Percentiles rank a stretch among this genome's conserved stretches.
Evolutionary conservation across 1,284 basidiomycete genomes (phyloP).

Genomic region (Mycena sp.): DNA sequence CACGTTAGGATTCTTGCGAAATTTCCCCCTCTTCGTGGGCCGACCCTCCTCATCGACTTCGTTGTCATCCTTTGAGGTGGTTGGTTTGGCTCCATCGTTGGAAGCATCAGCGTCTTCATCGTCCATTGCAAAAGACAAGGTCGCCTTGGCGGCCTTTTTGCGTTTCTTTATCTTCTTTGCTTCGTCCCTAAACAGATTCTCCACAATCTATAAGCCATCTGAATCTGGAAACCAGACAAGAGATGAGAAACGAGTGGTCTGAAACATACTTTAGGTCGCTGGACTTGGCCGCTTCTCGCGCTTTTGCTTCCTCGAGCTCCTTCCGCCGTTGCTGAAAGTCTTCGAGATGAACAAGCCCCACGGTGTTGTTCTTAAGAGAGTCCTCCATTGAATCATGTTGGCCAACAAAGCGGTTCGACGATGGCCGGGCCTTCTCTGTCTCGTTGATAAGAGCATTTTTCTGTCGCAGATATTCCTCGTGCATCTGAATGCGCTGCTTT

Average conservation of each 20-base stretch:
- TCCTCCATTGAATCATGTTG: constrained; percentile 98
- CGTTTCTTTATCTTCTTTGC: constrained; percentile 91
- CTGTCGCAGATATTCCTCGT: constrained; percentile 91
- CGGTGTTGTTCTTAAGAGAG: constrained; percentile 89
- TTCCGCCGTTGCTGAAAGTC: constrained; percentile 93
- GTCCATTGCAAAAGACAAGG: constrained; percentile 90
- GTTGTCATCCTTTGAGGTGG: constrained; percentile 48
- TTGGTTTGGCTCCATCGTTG: constrained; percentile 37
- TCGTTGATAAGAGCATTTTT: constrained; percentile 85
- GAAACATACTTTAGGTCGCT: constrained; percentile 85
- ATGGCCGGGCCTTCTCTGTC: constrained; percentile 86
- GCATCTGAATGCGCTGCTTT: constrained; percentile 84
- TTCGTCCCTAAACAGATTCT: constrained; percentile 86
- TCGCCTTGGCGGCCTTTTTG: constrained; percentile 85
- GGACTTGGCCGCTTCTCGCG: constrained; percentile 86
- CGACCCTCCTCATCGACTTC: constrained; percentile 50
- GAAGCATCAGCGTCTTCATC: constrained; percentile 63
- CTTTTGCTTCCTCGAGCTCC: constrained; percentile 92
- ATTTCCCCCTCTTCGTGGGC: constrained; percentile 75
- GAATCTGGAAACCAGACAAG: constrained; percentile 24
- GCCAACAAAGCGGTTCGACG: constrained; percentile 89
- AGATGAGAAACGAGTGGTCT: constrained; percentile 25
- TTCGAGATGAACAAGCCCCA: constrained; percentile 92
- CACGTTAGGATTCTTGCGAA: constrained; percentile 95
- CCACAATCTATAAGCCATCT: constrained; percentile 77